These are phyloP conservation scores for Chenopodium berlandieri DNA, from an alignment of 148 eudicot genomes.

Conservation along the genomic window DNA sequence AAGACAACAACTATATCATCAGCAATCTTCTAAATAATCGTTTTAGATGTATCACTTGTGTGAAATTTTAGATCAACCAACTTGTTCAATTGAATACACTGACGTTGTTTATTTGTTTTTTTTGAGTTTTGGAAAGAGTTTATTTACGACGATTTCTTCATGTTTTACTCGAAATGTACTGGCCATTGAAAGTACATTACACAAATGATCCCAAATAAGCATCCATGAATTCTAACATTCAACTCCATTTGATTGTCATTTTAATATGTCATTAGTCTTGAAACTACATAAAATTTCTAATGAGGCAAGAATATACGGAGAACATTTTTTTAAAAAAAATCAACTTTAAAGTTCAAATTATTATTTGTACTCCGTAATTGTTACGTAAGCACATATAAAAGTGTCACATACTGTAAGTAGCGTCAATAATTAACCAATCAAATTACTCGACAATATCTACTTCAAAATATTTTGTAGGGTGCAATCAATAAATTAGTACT, in stretches of 20 bases:
- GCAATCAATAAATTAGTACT: neutral
- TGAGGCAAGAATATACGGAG: neutral
- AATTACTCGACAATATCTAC: neutral
- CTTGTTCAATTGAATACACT: neutral
- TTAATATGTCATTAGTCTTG: no score
- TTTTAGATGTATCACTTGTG: neutral
- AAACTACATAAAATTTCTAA: no score
- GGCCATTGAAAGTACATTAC: no score
- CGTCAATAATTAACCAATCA: neutral
- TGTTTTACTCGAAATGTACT: no score
- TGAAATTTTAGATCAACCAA: neutral
- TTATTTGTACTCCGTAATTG: no score
- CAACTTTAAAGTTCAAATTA: no score
- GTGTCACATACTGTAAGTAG: neutral
- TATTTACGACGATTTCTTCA: no score
- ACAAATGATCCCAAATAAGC: no score
- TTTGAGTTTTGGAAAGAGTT: neutral
- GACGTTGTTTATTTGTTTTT: neutral
- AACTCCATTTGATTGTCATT: no score
- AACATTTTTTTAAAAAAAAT: no score
- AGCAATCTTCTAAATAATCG: neutral
- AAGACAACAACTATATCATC: neutral
- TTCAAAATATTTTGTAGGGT: neutral
- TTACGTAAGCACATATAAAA: neutral
- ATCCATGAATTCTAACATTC: no score